Base-by-base conservation (phyloP, 208 protist genomes). In the Leishmania major region DNA sequence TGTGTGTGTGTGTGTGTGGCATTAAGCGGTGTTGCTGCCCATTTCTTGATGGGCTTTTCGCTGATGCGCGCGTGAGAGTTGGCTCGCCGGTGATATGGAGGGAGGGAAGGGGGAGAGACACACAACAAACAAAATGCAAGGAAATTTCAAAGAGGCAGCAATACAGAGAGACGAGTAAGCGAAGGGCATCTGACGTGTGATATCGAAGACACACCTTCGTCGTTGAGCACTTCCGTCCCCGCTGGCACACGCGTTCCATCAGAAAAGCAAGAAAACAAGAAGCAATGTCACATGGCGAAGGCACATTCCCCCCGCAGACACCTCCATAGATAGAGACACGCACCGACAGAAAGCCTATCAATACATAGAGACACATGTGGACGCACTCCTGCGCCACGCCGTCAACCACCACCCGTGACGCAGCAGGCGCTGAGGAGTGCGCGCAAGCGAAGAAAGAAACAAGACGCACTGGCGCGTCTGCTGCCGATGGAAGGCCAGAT, bases 231-330 rank as follows among this genome's bases (percentile, higher is more conserved):
- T 19, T 40, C 7, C 62, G 15, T 22, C 31, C 15, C 62, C 31
- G 3, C 15, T 31, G 62, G 13, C 62, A 25, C 62, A 2, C 15
- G 28, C 31, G 31, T 25, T 40, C 31, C 62, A 37, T 40, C 13
- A 69, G 62, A 69, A 73, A 49, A n/a, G 75, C 43, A 72, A 51
- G 59, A 60, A 73, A 75, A 80, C n/a, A 49, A 76, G 35, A 78
- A 40, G 67, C 66, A 84, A 77, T 49, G 64, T 35, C 43, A 57
- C 78, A 81, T 47, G 57, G 2, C 40, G n/a, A 19, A 45, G 13
- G 35, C 0, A 19, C 35, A 4, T 35, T 72, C 35, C 49, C 53
- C 13, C 45, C 40, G 10, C 53, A 72, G 15, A 60, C 72, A 40
- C 62, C 0, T 3, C 8, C n/a, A 40, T 31, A 40, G 25, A 55